Evolutionary conservation across 2,329 filamentous ascomycete genomes (phyloP).

Genomic region (Spiromastix sp.): DNA sequence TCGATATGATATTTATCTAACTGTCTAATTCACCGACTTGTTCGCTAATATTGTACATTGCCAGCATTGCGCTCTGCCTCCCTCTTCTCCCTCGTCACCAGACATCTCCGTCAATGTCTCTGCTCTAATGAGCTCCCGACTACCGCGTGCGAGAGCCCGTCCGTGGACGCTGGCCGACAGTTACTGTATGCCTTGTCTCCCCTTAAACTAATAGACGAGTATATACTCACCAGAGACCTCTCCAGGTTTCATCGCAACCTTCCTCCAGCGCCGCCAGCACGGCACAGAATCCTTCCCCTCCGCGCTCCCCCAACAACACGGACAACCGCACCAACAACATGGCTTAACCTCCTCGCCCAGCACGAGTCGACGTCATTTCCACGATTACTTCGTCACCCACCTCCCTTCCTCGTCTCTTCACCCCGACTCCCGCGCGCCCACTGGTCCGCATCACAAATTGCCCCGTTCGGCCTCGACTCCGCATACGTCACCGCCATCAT

Average conservation of each 20-base stretch:
- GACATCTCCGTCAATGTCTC: slow-evolving; percentile 19
- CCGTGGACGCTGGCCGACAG: slow-evolving; percentile 28
- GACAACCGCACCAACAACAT: slow-evolving; percentile 1
- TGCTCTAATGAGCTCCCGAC: slow-evolving; percentile 29
- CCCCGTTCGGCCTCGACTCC: slow-evolving; percentile 76
- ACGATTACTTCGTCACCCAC: slow-evolving; percentile 96
- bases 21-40: too few relatives aligned
- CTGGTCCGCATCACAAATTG: slow-evolving; percentile 69
- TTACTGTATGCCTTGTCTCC: slow-evolving; percentile 28
- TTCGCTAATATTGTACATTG: too few relatives aligned
- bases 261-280: slow-evolving; percentile 20
- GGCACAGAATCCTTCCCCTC: slow-evolving; percentile 13
- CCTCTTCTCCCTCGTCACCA: too few relatives aligned
- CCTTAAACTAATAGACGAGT: slow-evolving; percentile 12
- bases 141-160: slow-evolving; percentile 30
- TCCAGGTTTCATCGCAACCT: slow-evolving; percentile 26
- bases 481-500: slow-evolving; percentile 45
- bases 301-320: slow-evolving; percentile 3
- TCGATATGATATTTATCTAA: too few relatives aligned
- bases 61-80: too few relatives aligned
- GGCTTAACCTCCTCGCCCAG: not conserved
- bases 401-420: slow-evolving; percentile 87
- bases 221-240: too few relatives aligned
- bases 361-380: slow-evolving; percentile 51
- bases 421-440: slow-evolving; percentile 61